A percentile compares a stretch with the other conserved stretches of the same genome.
Conservation (phyloP, 148 eudicot genomes). For the Polygonum maritimum region DNA sequence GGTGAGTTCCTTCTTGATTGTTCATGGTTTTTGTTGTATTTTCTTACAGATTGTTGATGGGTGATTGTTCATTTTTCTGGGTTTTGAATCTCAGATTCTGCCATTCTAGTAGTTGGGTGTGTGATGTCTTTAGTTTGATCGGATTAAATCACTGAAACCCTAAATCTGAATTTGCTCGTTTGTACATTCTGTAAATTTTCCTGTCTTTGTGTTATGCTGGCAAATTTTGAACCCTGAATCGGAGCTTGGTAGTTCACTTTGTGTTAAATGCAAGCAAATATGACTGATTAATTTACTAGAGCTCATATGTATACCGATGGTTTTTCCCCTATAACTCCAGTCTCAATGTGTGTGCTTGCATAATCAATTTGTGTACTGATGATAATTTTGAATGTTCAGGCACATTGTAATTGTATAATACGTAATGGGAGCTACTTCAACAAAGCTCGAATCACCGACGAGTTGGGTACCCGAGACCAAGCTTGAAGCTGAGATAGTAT, state of each 20-base stretch:
- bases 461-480: constrained; percentile 43
- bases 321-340: no score
- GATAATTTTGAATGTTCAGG: background rate
- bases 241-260: background rate
- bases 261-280: background rate
- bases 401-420: background rate
- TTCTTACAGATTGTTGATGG: background rate
- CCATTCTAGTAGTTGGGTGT: no score
- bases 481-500: constrained; percentile 71
- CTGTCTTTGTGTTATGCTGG: background rate
- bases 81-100: background rate
- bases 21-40: background rate
- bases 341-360: background rate
- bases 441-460: constrained; percentile 34
- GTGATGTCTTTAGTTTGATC: background rate
- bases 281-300: background rate
- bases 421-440: constrained; percentile 55
- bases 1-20: background rate
- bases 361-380: background rate
- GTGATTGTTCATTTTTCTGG: background rate
- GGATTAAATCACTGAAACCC: background rate
- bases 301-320: background rate
- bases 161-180: background rate
- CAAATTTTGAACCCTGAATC: background rate
- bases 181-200: background rate